Conservation (phyloP, 306 rosid genomes). For the Senna tora region DNA sequence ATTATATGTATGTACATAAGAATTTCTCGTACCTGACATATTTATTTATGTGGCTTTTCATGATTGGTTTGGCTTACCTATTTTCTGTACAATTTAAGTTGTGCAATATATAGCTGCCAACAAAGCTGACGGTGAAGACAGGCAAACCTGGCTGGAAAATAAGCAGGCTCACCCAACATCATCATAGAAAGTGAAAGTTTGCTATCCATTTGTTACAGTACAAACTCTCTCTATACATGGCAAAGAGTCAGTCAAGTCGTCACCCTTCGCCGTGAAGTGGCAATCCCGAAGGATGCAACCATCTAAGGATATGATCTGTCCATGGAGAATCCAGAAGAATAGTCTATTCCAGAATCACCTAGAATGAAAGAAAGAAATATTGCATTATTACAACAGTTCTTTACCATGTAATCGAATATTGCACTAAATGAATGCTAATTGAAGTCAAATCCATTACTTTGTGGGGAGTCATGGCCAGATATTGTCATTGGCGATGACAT, state of each 20-base stretch:
- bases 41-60: not conserved
- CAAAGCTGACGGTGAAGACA: conserved; percentile 22
- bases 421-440: not conserved
- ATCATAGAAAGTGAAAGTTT: conserved; percentile 9
- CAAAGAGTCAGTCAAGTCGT: conserved; percentile 23
- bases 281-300: conserved; percentile 42
- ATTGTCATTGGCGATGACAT: conserved; percentile 43
- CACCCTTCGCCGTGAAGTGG: conserved; percentile 42
- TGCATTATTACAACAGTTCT: conserved; percentile 29
- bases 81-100: conserved; percentile 27
- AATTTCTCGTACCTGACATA: not conserved
- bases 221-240: conserved; percentile 38
- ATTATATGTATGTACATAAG: not conserved
- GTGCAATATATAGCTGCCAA: conserved; percentile 38
- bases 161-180: conserved; percentile 49
- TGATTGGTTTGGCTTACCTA: not conserved
- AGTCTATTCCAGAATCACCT: conserved; percentile 71
- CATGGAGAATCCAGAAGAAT: conserved; percentile 36
- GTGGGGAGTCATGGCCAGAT: conserved; percentile 55
- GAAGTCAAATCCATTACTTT: conserved; percentile 53
- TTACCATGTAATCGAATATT: not conserved
- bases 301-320: conserved; percentile 35
- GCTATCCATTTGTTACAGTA: conserved; percentile 33
- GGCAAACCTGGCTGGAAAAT: conserved; percentile 51
- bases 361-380: conserved; percentile 23